Percentiles rank a stretch among this genome's conserved stretches.
Evolutionary conservation across 345 rosid species (phyloP).

Genomic region (Salix exigua): DNA sequence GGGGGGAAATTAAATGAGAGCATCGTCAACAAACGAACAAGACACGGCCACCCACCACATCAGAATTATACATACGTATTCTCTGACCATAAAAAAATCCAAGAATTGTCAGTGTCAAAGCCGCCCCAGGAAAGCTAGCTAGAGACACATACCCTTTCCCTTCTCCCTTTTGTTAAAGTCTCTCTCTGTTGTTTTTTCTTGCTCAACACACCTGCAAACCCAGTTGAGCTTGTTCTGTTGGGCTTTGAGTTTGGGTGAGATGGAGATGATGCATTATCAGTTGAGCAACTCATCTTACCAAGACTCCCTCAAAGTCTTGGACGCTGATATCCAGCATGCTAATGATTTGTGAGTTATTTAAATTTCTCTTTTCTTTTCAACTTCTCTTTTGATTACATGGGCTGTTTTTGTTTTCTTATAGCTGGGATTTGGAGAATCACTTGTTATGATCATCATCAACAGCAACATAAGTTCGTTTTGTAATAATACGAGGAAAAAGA

Average conservation of each 20-base stretch:
- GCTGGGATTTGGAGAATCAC: conserved; percentile 2
- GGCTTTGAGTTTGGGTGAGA: not conserved
- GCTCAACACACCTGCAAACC: not conserved
- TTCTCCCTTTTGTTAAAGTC: too few species aligned
- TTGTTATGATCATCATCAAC: not conserved
- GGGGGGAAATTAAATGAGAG: not conserved
- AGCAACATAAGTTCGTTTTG: not conserved
- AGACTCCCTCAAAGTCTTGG: conserved; percentile 73
- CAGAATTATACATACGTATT: conserved; percentile 3
- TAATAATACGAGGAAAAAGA: conserved; percentile 10
- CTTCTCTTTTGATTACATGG: conserved; percentile 10
- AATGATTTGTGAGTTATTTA: conserved; percentile 68
- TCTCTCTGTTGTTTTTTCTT: not conserved
- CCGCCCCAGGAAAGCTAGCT: conserved; percentile 14
- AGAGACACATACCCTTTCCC: not conserved
- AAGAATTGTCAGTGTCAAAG: not conserved
- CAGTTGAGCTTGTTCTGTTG: not conserved
- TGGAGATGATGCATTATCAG: conserved; percentile 28
- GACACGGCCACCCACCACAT: not conserved
- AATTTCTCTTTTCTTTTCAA: not conserved
- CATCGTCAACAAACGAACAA: conserved; percentile 1
- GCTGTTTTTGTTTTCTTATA: not conserved
- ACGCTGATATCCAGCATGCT: conserved; percentile 85
- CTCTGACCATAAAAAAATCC: conserved; percentile 15
- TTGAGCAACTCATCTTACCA: conserved; percentile 33